phyloP scores from a whole-genome alignment of 129 eudicot species.

The Smallanthus sonchifolius region DNA sequence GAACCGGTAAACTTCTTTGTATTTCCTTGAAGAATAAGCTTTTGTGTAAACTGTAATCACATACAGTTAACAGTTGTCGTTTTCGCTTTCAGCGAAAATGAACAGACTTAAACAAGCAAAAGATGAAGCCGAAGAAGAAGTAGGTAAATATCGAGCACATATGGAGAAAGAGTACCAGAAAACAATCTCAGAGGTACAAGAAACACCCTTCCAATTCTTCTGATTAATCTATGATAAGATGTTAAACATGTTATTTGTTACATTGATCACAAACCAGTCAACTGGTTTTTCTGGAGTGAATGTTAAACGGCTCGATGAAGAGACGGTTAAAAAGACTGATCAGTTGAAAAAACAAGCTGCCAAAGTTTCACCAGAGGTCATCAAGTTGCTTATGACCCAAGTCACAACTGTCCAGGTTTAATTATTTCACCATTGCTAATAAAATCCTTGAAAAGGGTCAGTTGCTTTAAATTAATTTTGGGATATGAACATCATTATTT shows the following conservation, averaged over 20 bases:
- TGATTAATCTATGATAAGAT: background rate
- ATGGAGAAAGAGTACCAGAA: slow-evolving; percentile 76
- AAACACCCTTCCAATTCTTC: background rate
- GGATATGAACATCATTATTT: background rate
- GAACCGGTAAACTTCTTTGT: slow-evolving; percentile 22
- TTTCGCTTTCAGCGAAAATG: slow-evolving; percentile 49
- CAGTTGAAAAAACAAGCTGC: slow-evolving; percentile 55
- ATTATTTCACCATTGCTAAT: background rate
- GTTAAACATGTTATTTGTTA: background rate
- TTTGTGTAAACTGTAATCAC: background rate
- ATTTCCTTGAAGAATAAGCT: background rate
- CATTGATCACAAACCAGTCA: slow-evolving; percentile 39
- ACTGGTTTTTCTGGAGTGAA: slow-evolving; percentile 77
- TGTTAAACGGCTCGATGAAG: slow-evolving; percentile 68
- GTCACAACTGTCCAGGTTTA: slow-evolving; percentile 26
- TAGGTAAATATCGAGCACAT: slow-evolving; percentile 76
- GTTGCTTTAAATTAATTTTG: background rate
- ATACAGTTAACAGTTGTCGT: background rate
- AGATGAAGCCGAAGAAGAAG: slow-evolving; percentile 81
- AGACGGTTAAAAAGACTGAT: slow-evolving; percentile 54
- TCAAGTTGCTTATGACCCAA: slow-evolving; percentile 53
- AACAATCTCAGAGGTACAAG: slow-evolving; percentile 62
- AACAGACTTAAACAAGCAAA: slow-evolving; percentile 78
- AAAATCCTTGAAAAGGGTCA: background rate
- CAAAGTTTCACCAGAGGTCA: slow-evolving; percentile 58